phyloP scores from a whole-genome alignment of 2,329 filamentous ascomycete genomes.

The Laburnicola sp. region DNA sequence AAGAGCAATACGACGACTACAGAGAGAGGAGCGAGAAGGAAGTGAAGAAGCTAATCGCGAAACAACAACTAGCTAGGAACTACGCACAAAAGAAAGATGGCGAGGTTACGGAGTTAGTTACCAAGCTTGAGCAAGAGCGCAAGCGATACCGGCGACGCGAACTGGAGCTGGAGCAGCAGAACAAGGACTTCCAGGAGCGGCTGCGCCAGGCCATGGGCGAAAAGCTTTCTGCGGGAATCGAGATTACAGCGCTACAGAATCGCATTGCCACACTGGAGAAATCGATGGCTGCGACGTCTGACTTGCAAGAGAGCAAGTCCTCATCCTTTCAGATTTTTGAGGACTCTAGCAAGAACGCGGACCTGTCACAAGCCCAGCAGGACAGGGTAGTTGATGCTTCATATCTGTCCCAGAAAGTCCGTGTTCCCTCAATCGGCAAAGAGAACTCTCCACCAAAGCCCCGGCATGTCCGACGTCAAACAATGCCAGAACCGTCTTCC shows the following conservation, averaged over 20 bases:
- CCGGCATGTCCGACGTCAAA: slow-evolving; percentile 27
- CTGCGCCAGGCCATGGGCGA: slow-evolving; percentile 41
- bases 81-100: slow-evolving; percentile 77
- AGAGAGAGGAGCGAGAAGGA: slow-evolving; percentile 71
- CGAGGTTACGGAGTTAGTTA: slow-evolving; percentile 67
- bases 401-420: slow-evolving; percentile 21
- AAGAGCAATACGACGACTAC: slow-evolving; percentile 74
- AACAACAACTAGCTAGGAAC: slow-evolving; percentile 77
- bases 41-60: slow-evolving; percentile 76
- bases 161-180: slow-evolving; percentile 62
- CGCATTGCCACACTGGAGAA: slow-evolving; percentile 37
- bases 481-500: slow-evolving; percentile 22
- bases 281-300: slow-evolving; percentile 20
- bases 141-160: slow-evolving; percentile 68
- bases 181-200: slow-evolving; percentile 51
- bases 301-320: slow-evolving; percentile 19
- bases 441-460: slow-evolving; percentile 37
- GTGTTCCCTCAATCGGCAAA: slow-evolving; percentile 27
- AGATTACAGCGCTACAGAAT: slow-evolving; percentile 40
- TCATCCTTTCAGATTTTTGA: slow-evolving; percentile 37
- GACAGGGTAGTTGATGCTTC: slow-evolving; percentile 19
- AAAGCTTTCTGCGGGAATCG: slow-evolving; percentile 34
- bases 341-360: slow-evolving; percentile 29
- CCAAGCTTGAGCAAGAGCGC: slow-evolving; percentile 69
- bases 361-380: slow-evolving; percentile 11